phyloP scores from a whole-genome alignment of 768 basidiomycete genomes.

The Lenzites betulinus region DNA sequence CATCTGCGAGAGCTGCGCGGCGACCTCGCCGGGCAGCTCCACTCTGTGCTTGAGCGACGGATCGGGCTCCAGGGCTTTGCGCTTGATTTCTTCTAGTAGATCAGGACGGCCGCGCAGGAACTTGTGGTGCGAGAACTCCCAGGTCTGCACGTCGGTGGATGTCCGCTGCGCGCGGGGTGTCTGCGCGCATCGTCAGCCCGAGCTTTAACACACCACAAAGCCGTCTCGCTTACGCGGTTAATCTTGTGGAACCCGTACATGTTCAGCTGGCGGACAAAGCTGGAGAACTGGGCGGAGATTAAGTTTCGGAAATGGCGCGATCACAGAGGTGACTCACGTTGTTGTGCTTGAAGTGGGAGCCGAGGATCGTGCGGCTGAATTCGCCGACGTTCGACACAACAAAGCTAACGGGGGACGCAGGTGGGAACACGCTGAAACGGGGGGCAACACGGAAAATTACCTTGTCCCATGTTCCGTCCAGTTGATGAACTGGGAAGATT shows the following conservation, averaged over 20 bases:
- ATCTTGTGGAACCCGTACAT: conserved; percentile 98
- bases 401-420: conserved; percentile 48
- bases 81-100: conserved; percentile 82
- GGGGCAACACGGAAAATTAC: conserved; percentile 26
- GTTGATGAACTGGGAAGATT: conserved; percentile 75
- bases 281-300: conserved; percentile 66
- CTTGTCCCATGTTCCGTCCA: conserved; percentile 84
- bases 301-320: conserved; percentile 3
- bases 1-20: conserved; percentile 65
- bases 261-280: conserved; percentile 93
- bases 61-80: conserved; percentile 83
- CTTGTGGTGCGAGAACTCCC: conserved; percentile 89
- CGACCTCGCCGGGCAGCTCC: conserved; percentile 80
- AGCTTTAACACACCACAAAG: neutral
- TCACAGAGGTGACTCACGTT: conserved; percentile 53
- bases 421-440: conserved; percentile 1
- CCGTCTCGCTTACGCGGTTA: conserved; percentile 61
- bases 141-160: conserved; percentile 77
- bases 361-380: conserved; percentile 82
- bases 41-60: conserved; percentile 70
- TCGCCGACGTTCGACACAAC: conserved; percentile 86
- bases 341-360: conserved; percentile 89
- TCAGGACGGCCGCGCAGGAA: conserved; percentile 82
- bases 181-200: conserved; percentile 35
- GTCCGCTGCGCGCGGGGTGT: conserved; percentile 84